phyloP scores from a whole-genome alignment of 2,329 filamentous ascomycete genomes.

The Biscogniauxia mediterranea region DNA sequence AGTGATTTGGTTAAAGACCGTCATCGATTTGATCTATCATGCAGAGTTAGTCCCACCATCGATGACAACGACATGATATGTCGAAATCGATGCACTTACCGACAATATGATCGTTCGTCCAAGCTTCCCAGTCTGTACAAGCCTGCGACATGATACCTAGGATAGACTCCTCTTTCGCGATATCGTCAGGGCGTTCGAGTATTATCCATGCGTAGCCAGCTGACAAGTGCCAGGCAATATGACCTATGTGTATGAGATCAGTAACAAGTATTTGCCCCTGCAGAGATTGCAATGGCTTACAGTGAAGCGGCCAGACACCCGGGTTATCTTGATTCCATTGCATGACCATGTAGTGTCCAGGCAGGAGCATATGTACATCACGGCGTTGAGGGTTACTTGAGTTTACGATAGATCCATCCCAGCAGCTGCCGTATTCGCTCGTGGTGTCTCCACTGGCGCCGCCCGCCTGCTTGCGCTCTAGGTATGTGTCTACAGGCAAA shows the following conservation, averaged over 20 bases:
- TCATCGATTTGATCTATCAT: too few species aligned
- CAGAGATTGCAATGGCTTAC: slow-evolving; percentile 20
- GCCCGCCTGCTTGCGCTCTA: not conserved
- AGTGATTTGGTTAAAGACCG: too few species aligned
- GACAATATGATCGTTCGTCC: slow-evolving; percentile 11
- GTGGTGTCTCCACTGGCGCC: slow-evolving; percentile 4
- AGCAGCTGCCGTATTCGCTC: slow-evolving; percentile 17
- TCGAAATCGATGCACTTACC: slow-evolving; percentile 8
- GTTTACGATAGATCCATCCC: slow-evolving; percentile 26
- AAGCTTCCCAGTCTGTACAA: slow-evolving; percentile 16
- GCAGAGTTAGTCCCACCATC: not conserved
- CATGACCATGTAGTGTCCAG: slow-evolving; percentile 32
- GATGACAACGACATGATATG: not conserved
- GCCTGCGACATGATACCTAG: slow-evolving; percentile 13
- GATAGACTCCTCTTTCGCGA: slow-evolving; percentile 16
- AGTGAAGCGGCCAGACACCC: slow-evolving; percentile 33
- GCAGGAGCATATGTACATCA: slow-evolving; percentile 36
- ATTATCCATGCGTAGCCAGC: slow-evolving; percentile 38
- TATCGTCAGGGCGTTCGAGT: slow-evolving; percentile 32
- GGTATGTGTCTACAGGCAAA: not conserved
- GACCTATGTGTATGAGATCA: slow-evolving; percentile 16
- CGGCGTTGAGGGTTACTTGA: slow-evolving; percentile 37
- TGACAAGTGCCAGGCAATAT: slow-evolving; percentile 37
- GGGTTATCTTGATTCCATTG: slow-evolving; percentile 37
- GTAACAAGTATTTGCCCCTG: not conserved